Evolutionary conservation across 176 grass and related monocot species (phyloP), one percentile per base, ranked within the genome.

Genomic region (Secale cereale): DNA sequence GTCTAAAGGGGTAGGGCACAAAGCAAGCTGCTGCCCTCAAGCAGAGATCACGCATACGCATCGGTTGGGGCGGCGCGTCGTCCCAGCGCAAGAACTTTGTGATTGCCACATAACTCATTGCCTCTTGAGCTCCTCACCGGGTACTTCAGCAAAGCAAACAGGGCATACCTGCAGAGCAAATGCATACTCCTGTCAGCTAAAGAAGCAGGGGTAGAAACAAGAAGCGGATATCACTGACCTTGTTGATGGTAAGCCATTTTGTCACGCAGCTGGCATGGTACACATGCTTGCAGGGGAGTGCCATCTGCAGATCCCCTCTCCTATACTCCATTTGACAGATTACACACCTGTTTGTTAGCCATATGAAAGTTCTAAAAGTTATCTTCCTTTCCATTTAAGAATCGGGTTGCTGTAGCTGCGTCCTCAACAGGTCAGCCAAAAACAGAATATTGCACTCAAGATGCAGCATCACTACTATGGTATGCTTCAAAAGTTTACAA

Each of bases 261-360:
- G 91, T 90, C 50, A 98, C 91, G 67, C 96, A 98, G 48, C 45
- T 85, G 75, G 83, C 85, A 81, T 98, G 96, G 39, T 98, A 98
- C 22, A 91, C 87, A 85, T 98, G 96, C 83, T 95, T 98, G 86
- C 96, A 98, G 56, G 93, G 93, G 68, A 98, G 91, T 63, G 85
- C 92, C 89, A 95, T 98, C 83, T 95, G 96, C 79, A 90, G 67
- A 88, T 98, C 91, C 41, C 96, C 96, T 89, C 93, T 94, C 86
- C 87, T 92, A 74, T 98, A 98, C 66, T 94, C 91, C 96, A 92
- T 98, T 81, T 98, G 96, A 86, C 96, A 98, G 77, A 98, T 89
- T 19, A 98, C 93, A 81, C 96, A 98, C 83, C 93, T 98, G 87
- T 39, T 57, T 50, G 45, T 50, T 56, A 82, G 57, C 80, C 19